Conservation (phyloP, 441 rosid species). For the Brassica balearica region DNA sequence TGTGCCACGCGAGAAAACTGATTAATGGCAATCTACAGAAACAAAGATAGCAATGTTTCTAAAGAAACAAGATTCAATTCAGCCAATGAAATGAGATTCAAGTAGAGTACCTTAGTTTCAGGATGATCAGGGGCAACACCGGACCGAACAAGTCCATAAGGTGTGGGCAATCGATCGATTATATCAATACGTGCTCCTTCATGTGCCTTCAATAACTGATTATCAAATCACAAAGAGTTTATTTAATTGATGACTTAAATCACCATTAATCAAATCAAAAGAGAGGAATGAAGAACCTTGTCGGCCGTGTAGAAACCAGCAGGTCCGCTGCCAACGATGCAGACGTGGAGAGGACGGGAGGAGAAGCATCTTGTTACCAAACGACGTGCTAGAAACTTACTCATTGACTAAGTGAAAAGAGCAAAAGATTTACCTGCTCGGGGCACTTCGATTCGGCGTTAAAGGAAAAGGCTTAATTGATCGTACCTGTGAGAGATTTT, state of each 20-base stretch:
- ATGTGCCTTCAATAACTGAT: constrained; percentile 75
- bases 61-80: not conserved
- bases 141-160: constrained; percentile 89
- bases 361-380: constrained; percentile 57
- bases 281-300: constrained; percentile 54
- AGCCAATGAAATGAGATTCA: not conserved
- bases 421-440: too few species aligned
- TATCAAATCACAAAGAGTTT: constrained; percentile 5
- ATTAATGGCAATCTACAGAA: constrained; percentile 74
- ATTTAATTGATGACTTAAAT: not conserved
- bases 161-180: constrained; percentile 90
- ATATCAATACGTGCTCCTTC: constrained; percentile 71
- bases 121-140: constrained; percentile 99
- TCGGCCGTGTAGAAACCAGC: constrained; percentile 96
- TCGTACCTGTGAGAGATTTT: too few species aligned
- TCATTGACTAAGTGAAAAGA: constrained; percentile 22
- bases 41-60: not conserved
- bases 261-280: not conserved
- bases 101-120: constrained; percentile 73
- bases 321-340: constrained; percentile 95
- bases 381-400: constrained; percentile 42
- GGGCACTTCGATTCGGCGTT: too few species aligned
- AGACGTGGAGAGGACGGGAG: constrained; percentile 67
- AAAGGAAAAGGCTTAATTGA: too few species aligned
- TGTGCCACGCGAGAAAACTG: constrained; percentile 85